These are phyloP conservation scores for Penicillium hesseltinei DNA, from an alignment of 2,329 filamentous ascomycete genomes.

Conservation along the genomic window DNA sequence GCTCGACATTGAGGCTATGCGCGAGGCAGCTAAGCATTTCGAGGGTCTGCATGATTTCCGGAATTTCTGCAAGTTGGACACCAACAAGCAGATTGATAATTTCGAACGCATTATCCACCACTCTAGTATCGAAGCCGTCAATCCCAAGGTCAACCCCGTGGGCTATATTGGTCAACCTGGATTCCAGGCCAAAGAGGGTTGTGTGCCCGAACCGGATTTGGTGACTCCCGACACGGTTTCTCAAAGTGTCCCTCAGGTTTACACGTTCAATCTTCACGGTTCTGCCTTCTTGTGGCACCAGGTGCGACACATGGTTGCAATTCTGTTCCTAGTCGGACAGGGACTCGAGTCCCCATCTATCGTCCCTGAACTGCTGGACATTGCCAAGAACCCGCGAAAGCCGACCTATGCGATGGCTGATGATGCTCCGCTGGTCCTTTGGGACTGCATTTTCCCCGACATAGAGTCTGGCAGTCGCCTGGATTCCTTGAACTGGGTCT, in stretches of 20 bases:
- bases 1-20: conserved; percentile 87
- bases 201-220: conserved; percentile 15
- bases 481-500: conserved; percentile 73
- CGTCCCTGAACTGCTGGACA: conserved; percentile 72
- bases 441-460: conserved; percentile 87
- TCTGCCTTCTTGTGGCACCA: conserved; percentile 98
- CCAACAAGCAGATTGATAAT: conserved; percentile 82
- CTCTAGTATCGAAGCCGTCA: conserved; percentile 72
- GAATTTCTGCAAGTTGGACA: conserved; percentile 94
- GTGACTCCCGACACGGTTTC: conserved; percentile 14
- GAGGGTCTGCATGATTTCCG: conserved; percentile 89
- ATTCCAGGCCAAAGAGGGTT: conserved; percentile 40
- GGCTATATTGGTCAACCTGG: conserved; percentile 54
- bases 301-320: conserved; percentile 87
- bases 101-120: conserved; percentile 77
- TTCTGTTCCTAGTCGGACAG: conserved; percentile 91
- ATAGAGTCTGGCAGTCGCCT: conserved; percentile 47
- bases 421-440: conserved; percentile 85
- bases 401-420: conserved; percentile 89
- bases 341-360: conserved; percentile 74
- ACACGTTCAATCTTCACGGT: conserved; percentile 83
- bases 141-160: conserved; percentile 52
- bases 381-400: conserved; percentile 66
- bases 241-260: conserved; percentile 63
- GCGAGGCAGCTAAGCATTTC: conserved; percentile 72